Evolutionary conservation across 306 rosid species (phyloP), one percentile per base, ranked within the genome.

Genomic region (Lathyrus oleraceus): DNA sequence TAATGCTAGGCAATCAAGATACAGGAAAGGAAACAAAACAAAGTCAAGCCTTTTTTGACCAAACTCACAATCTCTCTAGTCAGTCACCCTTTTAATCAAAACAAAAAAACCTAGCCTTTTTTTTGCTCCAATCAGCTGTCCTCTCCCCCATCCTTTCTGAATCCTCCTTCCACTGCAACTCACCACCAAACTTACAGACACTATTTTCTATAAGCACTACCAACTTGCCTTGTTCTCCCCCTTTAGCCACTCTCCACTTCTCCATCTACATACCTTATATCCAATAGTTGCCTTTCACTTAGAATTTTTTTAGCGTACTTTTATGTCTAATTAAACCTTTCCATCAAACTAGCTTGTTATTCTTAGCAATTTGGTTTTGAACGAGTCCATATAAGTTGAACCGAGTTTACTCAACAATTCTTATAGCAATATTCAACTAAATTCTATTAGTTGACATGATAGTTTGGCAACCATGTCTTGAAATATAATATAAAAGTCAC

Each of bases 401-500:
- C 5, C 10, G n/a, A 20, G 30, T 20, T 20, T 52, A 20, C 59
- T 19, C 21, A 52, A 52, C n/a, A n/a, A 5, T 21, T 49, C 52
- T 53, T 12, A 23, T 2, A 53, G 16, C 12, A 30, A 53, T 30
- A 30, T 21, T 53, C 15, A 53, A 53, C 35, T 12, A 2, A 17
- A 49, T 49, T 60, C 7, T 15, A 15, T 17, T 15, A 61, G 66
- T 36, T 16, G 19, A 56, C 38, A 5, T 56, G 38, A 16, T 10
- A 8, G 1, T 58, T 58, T 58, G 42, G n/a, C 42, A 58, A 14
- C 20, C 40, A n/a, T 58, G 21, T 15, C 21, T 30, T n/a, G 27
- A 61, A 36, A 61, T 16, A 61, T 61, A 36, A 36, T 16, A 35
- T 61, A 61, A 60, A 59, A 35, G 5, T 35, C 66, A 10, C 47